Base-by-base conservation (phyloP, 805 yeast genomes). In the Nakazawaea ernobii region DNA sequence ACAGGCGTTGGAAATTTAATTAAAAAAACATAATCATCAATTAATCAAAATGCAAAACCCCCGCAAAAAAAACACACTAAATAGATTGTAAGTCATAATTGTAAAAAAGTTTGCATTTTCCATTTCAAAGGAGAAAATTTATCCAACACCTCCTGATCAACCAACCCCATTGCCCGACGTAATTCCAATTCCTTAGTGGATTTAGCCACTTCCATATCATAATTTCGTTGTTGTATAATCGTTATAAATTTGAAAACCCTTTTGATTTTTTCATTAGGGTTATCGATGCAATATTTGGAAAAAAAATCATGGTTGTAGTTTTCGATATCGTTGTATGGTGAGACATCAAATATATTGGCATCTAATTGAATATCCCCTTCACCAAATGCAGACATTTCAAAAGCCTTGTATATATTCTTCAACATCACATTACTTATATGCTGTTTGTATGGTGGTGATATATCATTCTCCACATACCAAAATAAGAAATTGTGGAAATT, bases 161-260 rank as follows among this genome's bases (percentile, higher is more conserved):
- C 35, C 26, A 39, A 28, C 11, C 50, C 50, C 32, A 14, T 43
- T 6, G 32, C 26, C n/a, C 29, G 6, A 3, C 41, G 9, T 28
- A 48, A 35, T 35, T 43, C 44, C 9, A 15, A 29, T 17, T 48
- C 50, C 14, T 43, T 32, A 4, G 33, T 17, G 8, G 47, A 39
- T 29, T 43, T 38, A 10, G 47, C 32, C 4, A 43, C 39, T 28
- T 46, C 51, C 46, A 48, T 48, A 29, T 61, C 63, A 43, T 58
- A 57, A n/a, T 55, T 49, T 10, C 60, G 49, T 32, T 59, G 55
- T 32, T 62, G 64, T 8, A 56, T 52, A 1, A 59, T 50, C 1
- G 63, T 62, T n/a, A 45, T 42, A 48, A 59, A 65, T 39, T 62
- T 56, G 43, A 65, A 58, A 2, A 55, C 49, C 26, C 70, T 50